Base-by-base conservation (phyloP, 495 filamentous ascomycete species). In the Penicillium coprophilum region DNA sequence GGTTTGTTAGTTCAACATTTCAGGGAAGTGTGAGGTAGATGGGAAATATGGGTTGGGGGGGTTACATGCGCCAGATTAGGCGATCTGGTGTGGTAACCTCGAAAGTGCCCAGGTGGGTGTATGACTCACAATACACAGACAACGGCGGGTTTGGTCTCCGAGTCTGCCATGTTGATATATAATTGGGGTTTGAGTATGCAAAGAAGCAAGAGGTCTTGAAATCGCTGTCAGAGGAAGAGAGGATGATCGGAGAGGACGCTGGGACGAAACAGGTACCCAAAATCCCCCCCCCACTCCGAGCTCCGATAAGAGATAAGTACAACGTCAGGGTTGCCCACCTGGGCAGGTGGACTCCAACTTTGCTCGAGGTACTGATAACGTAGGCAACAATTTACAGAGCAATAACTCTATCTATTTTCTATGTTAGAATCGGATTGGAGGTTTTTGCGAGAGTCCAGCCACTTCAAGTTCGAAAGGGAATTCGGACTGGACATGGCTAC, bases 41-140 rank as follows among this genome's bases (percentile, higher is more conserved):
- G 6, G 15, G 11, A n/a, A 6, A 13, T 8, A 5, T 38, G 9
- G 31, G 21, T 8, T 41, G 3, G 5, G 36, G 36, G 24, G 19
- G 27, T 2, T 27, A 30, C 3, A 46, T 5, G 21, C 32, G 24
- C 27, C 27, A 38, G 46, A 23, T 27, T n/a, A 28, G 50, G 36
- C 10, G 13, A 32, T 43, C 28, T n/a, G 20, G 34, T 24, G 13
- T 40, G 19, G 32, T 12, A 34, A 13, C 27, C 20, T 46, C 19
- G 45, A 9, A 24, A 12, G 34, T 34, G 32, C 12, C 32, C 32
- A 6, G 13, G 47, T 50, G 51, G 45, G 60, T 21, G 46, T 24
- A 31, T 57, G 53, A 76, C 85, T 74, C 83, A 92, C 89, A 92
- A 89, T 36, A 90, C 89, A 62, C 86, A 91, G 70, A 92, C 85